Evolutionary conservation across 345 rosid species (phyloP), one percentile per base, ranked within the genome.

Genomic region (Jatropha curcas): DNA sequence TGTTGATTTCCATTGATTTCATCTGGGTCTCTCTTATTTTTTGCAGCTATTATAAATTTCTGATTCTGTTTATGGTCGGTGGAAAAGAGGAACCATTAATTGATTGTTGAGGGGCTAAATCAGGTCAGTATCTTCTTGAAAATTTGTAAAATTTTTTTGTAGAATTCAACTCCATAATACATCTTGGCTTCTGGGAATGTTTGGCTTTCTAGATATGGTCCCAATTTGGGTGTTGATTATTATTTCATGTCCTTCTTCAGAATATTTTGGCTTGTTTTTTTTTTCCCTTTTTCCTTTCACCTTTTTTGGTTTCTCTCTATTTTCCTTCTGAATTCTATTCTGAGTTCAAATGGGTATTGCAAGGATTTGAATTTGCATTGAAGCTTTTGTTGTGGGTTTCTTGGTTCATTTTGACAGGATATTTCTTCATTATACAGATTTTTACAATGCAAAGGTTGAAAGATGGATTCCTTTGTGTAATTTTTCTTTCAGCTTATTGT

Each of bases 11-110:
- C 50, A 50, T 67, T 57, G 65, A 73, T 79, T 72, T 76, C 67
- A 69, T 76, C 56, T 78, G 80, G 80, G 74, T 70, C 65, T 68
- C 56, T 31, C 60, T 63, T 20, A 16, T 51, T 77, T 20, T 67
- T 53, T 62, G 77, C 77, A 68, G 80, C 37, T 51, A 71, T 41
- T 70, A 17, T 45, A 13, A 34, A 39, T 8, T 37, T 39, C 16
- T 20, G 24, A 20, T 30, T 67, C 50, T 31, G 24, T 51, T 43
- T 33, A 13, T 67, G 20, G 45, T 31, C 20, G 45, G 68, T 75
- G 74, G 52, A 67, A 48, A 60, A 68, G 33, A 39, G 62, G 68
- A 69, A 66, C 52, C 51, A 68, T 67, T 48, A 24, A 46, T 80
- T 65, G 61, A 68, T 74, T 43, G 39, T 70, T 64, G 55, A 65